Base-by-base conservation (phyloP, 345 rosid genomes). In the Hirschfeldia incana region DNA sequence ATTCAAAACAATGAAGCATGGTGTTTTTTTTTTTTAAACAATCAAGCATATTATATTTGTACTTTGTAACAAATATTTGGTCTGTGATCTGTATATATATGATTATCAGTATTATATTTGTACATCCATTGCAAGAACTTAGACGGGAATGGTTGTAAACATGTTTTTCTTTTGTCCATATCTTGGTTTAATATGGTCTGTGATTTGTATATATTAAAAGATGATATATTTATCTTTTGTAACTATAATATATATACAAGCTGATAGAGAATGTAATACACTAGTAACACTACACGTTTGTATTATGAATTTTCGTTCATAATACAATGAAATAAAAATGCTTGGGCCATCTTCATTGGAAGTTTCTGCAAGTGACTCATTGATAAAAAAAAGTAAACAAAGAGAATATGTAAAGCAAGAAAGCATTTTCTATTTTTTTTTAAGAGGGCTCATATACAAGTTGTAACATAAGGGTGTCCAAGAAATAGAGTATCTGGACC, bases 111-210 rank as follows among this genome's bases (percentile, higher is more conserved):
- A 64, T 34, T 68, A 36, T 70, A 17, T 12, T 17, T 10, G 57
- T 46, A 72, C 74, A 76, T 78, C 83, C 80, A 78, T 62, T 51
- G 81, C 66, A 85, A 70, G 74, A 82, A 70, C 76, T 77, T 64
- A 76, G 76, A 82, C 75, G 79, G 80, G 65, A 80, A 80, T 66
- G 81, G 82, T 65, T 78, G 76, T 77, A 79, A 82, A 78, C 84
- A 85, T 83, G 88, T 74, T 83, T 77, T 72, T 53, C 67, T 42
- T 70, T 81, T 85, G 89, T 87, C 89, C 82, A 33, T 61, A 66
- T 44, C 27, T 73, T 73, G 6, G 58, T 60, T 44, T 73, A 46
- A 58, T 72, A 12, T 46, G 44, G 44, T 42, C 49, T 42, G 13
- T 42, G 4, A 42, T 10, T 42, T 42, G 49, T 42, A 42, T 2